Conservation (phyloP, 2,329 filamentous ascomycete genomes). For the Chaetomium globosum region DNA sequence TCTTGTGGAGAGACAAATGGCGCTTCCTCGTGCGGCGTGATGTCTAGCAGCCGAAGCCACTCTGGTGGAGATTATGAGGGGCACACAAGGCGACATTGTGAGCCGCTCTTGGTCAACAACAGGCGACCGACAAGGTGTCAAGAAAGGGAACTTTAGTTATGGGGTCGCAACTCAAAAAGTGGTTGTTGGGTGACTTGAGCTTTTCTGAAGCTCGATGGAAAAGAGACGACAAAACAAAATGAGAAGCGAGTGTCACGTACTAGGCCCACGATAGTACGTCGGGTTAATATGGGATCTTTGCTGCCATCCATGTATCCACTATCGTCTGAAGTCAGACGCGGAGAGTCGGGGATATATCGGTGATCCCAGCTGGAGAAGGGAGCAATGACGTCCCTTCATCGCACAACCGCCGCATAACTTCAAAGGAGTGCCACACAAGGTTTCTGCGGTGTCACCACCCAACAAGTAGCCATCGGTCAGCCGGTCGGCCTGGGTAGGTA, state of each 20-base stretch:
- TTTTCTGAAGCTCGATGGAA: too few relatives aligned
- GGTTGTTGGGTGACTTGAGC: too few relatives aligned
- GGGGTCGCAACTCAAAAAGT: neutral
- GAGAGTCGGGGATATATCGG: neutral
- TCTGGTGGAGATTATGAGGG: neutral
- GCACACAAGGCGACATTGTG: neutral
- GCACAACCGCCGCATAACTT: constrained; percentile 12
- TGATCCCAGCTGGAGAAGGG: neutral
- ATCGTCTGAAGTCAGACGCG: neutral
- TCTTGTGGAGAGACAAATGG: too few relatives aligned
- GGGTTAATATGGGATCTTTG: neutral
- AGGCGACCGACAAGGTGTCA: neutral
- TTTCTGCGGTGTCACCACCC: too few relatives aligned
- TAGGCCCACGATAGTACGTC: neutral
- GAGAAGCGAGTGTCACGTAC: too few relatives aligned
- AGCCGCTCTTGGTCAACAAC: neutral
- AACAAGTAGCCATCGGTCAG: too few relatives aligned
- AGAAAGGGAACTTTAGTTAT: neutral
- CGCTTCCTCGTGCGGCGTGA: neutral
- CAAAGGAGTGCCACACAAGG: neutral
- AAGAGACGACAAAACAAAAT: too few relatives aligned
- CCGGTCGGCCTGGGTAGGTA: too few relatives aligned
- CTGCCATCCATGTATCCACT: too few relatives aligned
- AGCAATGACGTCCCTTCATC: neutral
- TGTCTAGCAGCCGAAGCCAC: neutral